These are phyloP conservation scores for Apiospora rasikravindrae DNA, from an alignment of 2,329 filamentous ascomycete genomes.

Conservation along the genomic window DNA sequence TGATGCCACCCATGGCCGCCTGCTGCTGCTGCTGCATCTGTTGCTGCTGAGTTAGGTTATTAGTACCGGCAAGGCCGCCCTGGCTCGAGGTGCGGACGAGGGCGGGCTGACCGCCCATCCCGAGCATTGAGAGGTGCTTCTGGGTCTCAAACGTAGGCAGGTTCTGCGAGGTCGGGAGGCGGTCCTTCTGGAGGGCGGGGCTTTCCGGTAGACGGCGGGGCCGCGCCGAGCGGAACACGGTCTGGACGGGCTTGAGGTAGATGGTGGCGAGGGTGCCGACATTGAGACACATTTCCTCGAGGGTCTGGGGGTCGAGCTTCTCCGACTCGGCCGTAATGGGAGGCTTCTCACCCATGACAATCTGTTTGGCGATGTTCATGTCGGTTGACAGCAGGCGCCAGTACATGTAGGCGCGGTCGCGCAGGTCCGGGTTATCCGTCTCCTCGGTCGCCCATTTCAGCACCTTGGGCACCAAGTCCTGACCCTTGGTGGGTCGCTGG, in stretches of 20 bases:
- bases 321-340: constrained; percentile 96
- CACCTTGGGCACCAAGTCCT: constrained; percentile 90
- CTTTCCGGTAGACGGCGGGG: constrained; percentile 80
- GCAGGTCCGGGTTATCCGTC: constrained; percentile 96
- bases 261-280: constrained; percentile 96
- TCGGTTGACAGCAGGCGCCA: constrained; percentile 95
- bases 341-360: constrained; percentile 98
- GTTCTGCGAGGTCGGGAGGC: constrained; percentile 62
- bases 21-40: constrained; percentile 24
- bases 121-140: constrained; percentile 66
- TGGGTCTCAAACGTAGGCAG: constrained; percentile 55
- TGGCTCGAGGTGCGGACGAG: constrained; percentile 48
- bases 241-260: constrained; percentile 96
- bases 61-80: constrained; percentile 29
- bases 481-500: constrained; percentile 91
- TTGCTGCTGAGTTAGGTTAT: constrained; percentile 22
- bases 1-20: constrained; percentile 47
- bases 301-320: constrained; percentile 84
- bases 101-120: constrained; percentile 57
- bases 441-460: constrained; percentile 99
- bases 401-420: constrained; percentile 98
- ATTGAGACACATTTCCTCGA: constrained; percentile 97
- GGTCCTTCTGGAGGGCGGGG: constrained; percentile 81
- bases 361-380: constrained; percentile 80
- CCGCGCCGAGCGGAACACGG: constrained; percentile 90